Conservation (phyloP, 169 alveolate species). For the Plasmodium sp. region DNA sequence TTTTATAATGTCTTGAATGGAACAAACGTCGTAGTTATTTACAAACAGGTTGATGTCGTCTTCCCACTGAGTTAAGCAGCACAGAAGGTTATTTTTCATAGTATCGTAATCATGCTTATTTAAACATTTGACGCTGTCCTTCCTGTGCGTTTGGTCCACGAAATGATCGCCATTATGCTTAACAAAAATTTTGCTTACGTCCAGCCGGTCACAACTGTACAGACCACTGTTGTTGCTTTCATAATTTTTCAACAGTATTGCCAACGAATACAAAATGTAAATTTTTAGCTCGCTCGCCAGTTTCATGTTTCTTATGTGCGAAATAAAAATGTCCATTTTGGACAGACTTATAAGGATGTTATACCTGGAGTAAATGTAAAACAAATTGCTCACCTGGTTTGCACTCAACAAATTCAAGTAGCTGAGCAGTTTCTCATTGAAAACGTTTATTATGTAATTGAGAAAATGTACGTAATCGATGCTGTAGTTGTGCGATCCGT, state of each 20-base stretch:
- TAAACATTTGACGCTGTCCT: background rate
- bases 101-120: background rate
- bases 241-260: slow-evolving; percentile 64
- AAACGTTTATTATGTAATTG: slow-evolving; percentile 45
- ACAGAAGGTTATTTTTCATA: slow-evolving; percentile 20
- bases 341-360: slow-evolving; percentile 30
- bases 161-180: slow-evolving; percentile 2
- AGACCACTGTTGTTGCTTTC: slow-evolving; percentile 30
- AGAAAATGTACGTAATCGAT: slow-evolving; percentile 28
- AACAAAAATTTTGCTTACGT: slow-evolving; percentile 48
- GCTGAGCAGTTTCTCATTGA: slow-evolving; percentile 41
- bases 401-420: slow-evolving; percentile 37
- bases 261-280: slow-evolving; percentile 50
- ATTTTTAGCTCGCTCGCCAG: slow-evolving; percentile 48
- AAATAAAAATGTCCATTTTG: slow-evolving; percentile 29
- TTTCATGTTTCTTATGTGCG: slow-evolving; percentile 21
- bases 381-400: slow-evolving; percentile 51
- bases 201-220: slow-evolving; percentile 29
- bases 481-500: background rate
- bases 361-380: slow-evolving; percentile 66
- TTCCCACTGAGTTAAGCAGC: slow-evolving; percentile 53
- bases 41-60: slow-evolving; percentile 31
- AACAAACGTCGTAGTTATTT: slow-evolving; percentile 39
- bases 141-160: background rate
- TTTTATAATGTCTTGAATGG: slow-evolving; percentile 57